Evolutionary conservation across 75 land plant species (phyloP), one percentile per base, ranked within the genome.

Genomic region (Selaginella moellendorffii): DNA sequence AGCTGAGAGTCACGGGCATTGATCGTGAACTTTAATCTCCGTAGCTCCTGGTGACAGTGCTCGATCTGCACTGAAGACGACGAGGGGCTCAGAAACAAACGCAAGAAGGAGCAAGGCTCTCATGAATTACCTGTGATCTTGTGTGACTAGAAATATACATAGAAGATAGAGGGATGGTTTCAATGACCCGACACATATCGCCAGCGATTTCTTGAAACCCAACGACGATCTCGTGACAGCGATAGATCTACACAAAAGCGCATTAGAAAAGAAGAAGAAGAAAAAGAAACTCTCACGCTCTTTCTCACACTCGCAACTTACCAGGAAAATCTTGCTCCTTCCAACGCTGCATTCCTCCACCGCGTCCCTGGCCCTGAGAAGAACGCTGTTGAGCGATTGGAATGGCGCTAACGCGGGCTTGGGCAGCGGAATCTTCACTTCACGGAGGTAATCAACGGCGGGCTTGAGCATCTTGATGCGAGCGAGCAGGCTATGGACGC

Each of bases 31-130:
- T 56, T 71, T 71, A 63, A 1, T 30, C 70, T 71, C 53, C 69
- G 54, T 24, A 76, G 67, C 52, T 70, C 79, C 58, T 61, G 51
- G 18, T 61, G 65, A 31, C 80, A 69, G 66, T 62, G 80, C 28
- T 66, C 79, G 46, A 78, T 68, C 80, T 78, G 56, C 9, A 74
- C 59, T 36, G 46, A 36, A 36, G 46, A 36, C 46, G 14, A 5
- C 46, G 10, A 5, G 5, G 5, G 46, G 5, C 46, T 36, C 5
- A 36, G 46, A n/a, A n/a, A 36, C 46, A 36, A 36, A 36, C 46
- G 46, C 5, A 36, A 36, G 14, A 36, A 36, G 5, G 14, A 36
- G 46, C 46, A 36, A 14, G 46, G 46, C n/a, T n/a, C n/a, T 5
- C 14, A 36, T 36, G 46, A 36, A 36, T 36, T 36, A 36, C 46